These are phyloP conservation scores for Ophiocordyceps unilateralis DNA, from an alignment of 2,329 filamentous ascomycete genomes.

Conservation along the genomic window DNA sequence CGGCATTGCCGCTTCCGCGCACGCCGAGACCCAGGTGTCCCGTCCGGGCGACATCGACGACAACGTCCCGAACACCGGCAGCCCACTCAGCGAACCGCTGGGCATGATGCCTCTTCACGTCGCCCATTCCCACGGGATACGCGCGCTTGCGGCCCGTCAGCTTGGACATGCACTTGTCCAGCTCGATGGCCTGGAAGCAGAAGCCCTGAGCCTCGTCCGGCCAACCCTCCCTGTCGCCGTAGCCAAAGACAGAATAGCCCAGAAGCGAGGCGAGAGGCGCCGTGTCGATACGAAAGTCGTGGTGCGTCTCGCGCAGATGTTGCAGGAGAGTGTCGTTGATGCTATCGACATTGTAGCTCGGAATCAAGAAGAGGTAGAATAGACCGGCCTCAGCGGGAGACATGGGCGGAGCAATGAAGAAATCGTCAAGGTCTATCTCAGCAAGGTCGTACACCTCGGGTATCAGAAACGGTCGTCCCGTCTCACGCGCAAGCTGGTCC, in stretches of 20 bases:
- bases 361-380: constrained; percentile 73
- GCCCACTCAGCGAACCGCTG: constrained; percentile 61
- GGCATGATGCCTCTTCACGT: constrained; percentile 58
- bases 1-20: constrained; percentile 62
- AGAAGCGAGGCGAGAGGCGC: constrained; percentile 58
- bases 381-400: constrained; percentile 35
- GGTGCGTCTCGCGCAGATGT: constrained; percentile 79
- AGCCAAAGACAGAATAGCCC: constrained; percentile 86
- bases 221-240: constrained; percentile 86
- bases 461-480: constrained; percentile 24
- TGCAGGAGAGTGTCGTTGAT: constrained; percentile 76
- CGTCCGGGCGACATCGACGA: constrained; percentile 44
- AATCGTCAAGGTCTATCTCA: constrained; percentile 83
- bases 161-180: constrained; percentile 96
- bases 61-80: constrained; percentile 52
- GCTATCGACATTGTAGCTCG: constrained; percentile 90
- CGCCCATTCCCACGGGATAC: constrained; percentile 76
- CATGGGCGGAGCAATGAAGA: constrained; percentile 65
- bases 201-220: constrained; percentile 80
- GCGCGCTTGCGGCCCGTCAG: constrained; percentile 73
- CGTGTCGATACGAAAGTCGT: constrained; percentile 93
- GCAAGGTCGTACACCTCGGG: constrained; percentile 62
- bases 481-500: constrained; percentile 24
- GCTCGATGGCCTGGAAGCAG: constrained; percentile 77
- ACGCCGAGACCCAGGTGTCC: constrained; percentile 47